Evolutionary conservation across 2,329 filamentous ascomycete species (phyloP).

Genomic region (Nothophaeocryptopus gaeumannii): DNA sequence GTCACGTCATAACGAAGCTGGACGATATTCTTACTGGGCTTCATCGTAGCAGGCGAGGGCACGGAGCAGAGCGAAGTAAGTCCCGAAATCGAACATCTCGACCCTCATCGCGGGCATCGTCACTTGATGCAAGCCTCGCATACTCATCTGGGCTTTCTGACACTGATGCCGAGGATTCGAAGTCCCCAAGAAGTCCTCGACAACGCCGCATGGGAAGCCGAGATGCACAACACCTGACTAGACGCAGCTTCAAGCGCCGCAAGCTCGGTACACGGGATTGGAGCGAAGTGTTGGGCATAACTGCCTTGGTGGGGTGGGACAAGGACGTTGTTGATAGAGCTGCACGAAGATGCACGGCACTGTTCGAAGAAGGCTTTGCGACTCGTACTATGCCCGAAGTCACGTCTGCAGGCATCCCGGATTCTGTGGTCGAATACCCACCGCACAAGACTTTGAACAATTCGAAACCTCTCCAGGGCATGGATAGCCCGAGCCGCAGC

Average conservation of each 20-base stretch:
- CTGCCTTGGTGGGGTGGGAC: constrained; percentile 70
- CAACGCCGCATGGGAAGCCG: too few relatives aligned
- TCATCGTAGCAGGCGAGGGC: constrained; percentile 51
- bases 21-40: constrained; percentile 69
- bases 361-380: constrained; percentile 71
- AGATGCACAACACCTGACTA: too few relatives aligned
- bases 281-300: constrained; percentile 79
- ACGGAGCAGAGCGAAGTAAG: constrained; percentile 14
- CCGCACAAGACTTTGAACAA: not conserved
- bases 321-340: constrained; percentile 64
- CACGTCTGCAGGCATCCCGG: not conserved
- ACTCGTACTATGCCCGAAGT: constrained; percentile 26
- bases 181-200: too few relatives aligned
- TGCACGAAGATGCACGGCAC: constrained; percentile 67
- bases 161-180: not conserved
- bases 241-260: not conserved
- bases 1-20: constrained; percentile 67
- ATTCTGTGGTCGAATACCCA: constrained; percentile 24
- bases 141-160: constrained; percentile 3
- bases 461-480: too few relatives aligned
- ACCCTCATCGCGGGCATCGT: too few relatives aligned
- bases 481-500: not conserved
- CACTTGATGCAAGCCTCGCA: too few relatives aligned
- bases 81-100: not conserved
- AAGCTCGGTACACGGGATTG: constrained; percentile 64